These are phyloP conservation scores for Ephemerocybe angulata DNA, from an alignment of 768 basidiomycete genomes.

Conservation along the genomic window DNA sequence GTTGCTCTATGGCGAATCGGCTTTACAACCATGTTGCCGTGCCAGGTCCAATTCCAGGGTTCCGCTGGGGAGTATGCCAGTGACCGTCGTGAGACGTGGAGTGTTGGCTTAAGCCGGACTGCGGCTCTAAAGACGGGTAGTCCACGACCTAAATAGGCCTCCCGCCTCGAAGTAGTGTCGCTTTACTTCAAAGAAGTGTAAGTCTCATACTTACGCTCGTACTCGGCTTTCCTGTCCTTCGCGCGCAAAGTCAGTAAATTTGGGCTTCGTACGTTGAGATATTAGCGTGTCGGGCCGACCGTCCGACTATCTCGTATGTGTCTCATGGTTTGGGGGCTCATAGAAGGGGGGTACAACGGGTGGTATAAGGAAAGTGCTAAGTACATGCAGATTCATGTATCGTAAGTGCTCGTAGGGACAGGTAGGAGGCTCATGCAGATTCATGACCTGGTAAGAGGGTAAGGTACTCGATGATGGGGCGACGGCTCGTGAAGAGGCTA, in stretches of 20 bases:
- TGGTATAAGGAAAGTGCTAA: no score
- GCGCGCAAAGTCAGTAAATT: background rate
- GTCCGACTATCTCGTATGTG: no score
- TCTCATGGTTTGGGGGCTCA: no score
- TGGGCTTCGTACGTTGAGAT: background rate
- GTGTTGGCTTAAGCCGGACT: background rate
- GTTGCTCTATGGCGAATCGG: background rate
- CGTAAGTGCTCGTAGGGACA: no score
- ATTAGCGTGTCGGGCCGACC: no score
- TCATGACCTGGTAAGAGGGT: no score
- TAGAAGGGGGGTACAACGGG: no score
- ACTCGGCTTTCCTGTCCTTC: conserved; percentile 2
- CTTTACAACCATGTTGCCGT: background rate
- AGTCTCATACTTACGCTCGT: background rate
- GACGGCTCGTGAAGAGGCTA: no score
- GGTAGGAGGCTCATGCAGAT: no score
- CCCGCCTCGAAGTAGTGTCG: background rate
- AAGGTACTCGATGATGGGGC: no score
- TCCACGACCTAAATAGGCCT: background rate
- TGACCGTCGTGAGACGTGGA: background rate
- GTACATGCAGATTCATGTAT: no score
- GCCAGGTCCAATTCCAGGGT: background rate
- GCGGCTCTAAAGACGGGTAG: background rate
- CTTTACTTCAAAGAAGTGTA: no score
- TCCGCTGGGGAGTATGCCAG: background rate